Evolutionary conservation across 2,329 filamentous ascomycete species (phyloP).

Genomic region (Talaromyces sp.): DNA sequence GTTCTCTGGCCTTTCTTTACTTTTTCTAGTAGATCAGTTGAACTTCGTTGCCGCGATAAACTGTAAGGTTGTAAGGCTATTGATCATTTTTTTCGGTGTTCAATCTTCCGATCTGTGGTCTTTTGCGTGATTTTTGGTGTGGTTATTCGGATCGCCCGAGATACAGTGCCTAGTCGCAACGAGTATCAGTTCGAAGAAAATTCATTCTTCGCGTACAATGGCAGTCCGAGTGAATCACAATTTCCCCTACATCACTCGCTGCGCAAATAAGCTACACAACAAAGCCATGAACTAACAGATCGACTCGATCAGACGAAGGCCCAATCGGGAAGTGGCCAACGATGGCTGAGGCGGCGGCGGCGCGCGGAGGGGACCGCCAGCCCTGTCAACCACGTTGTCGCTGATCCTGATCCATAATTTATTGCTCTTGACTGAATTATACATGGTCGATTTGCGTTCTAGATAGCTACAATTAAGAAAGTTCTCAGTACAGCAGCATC

Average conservation of each 20-base stretch:
- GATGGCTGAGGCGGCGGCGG: conserved; percentile 12
- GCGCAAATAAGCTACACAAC: background rate
- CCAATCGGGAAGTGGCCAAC: conserved; percentile 9
- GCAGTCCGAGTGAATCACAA: background rate
- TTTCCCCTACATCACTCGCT: background rate
- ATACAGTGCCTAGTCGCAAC: background rate
- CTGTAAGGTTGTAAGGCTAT: too few species aligned
- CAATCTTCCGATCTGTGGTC: background rate
- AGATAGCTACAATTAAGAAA: background rate
- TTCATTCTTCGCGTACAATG: background rate
- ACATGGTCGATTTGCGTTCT: background rate
- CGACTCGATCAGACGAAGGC: background rate
- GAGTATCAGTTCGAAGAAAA: background rate
- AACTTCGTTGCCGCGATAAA: background rate
- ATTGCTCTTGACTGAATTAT: background rate
- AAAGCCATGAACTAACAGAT: background rate
- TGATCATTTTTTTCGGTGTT: background rate
- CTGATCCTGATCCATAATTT: conserved; percentile 15
- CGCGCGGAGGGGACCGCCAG: conserved; percentile 12
- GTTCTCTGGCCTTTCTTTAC: background rate
- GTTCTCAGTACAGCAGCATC: background rate
- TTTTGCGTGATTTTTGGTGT: background rate
- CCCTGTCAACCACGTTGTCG: conserved; percentile 19
- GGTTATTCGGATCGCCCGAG: background rate
- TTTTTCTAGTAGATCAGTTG: background rate